A percentile compares a stretch with the other conserved stretches of the same genome.
These are phyloP conservation scores for Jamesozyma jinghongensis DNA, from an alignment of 805 yeast genomes.

Conservation along the genomic window DNA sequence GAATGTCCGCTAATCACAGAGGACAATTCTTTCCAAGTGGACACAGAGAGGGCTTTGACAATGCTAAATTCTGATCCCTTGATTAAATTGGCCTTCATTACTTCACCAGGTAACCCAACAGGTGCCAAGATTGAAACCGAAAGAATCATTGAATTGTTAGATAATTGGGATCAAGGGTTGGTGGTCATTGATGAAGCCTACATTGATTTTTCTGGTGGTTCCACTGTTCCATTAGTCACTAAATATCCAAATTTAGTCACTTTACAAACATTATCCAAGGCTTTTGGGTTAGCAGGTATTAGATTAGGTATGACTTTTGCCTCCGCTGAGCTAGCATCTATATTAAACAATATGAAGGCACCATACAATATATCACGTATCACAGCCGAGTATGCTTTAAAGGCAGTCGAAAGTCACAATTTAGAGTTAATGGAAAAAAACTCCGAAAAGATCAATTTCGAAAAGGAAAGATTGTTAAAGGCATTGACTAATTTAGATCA, in stretches of 20 bases:
- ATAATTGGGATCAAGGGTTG: constrained; percentile 58
- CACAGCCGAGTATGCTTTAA: constrained; percentile 63
- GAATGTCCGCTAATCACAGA: constrained; percentile 55
- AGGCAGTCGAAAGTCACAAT: constrained; percentile 58
- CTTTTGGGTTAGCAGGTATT: constrained; percentile 94
- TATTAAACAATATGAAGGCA: constrained; percentile 85
- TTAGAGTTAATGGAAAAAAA: constrained; percentile 48
- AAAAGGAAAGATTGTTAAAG: constrained; percentile 47
- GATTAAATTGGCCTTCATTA: constrained; percentile 71
- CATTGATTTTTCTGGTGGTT: constrained; percentile 75
- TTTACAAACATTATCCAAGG: constrained; percentile 85
- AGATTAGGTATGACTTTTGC: constrained; percentile 79
- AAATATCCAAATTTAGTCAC: constrained; percentile 77
- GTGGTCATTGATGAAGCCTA: constrained; percentile 93
- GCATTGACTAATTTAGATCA: constrained; percentile 49
- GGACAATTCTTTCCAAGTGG: constrained; percentile 55
- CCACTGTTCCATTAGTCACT: constrained; percentile 70
- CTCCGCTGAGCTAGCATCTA: constrained; percentile 46
- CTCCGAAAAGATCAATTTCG: constrained; percentile 41
- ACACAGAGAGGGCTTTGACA: constrained; percentile 45
- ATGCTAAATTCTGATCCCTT: constrained; percentile 45
- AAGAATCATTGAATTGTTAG: constrained; percentile 41
- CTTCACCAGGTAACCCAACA: constrained; percentile 98
- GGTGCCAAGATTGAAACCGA: constrained; percentile 49
- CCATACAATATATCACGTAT: constrained; percentile 88